Conservation (phyloP, 176 grass and related monocot species). For the Oryza meyeriana region DNA sequence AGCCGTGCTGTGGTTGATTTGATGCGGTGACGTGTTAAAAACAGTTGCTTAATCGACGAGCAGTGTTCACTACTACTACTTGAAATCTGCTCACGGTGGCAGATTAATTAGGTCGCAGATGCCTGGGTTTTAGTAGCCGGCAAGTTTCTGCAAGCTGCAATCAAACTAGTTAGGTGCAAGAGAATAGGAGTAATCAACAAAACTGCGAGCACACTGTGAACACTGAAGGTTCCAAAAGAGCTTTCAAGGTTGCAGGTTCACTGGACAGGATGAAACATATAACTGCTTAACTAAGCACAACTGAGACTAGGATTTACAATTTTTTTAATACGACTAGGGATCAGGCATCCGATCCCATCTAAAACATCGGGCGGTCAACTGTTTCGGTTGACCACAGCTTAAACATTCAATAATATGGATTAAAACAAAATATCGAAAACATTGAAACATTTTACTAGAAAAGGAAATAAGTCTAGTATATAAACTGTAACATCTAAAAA, state of each 20-base stretch:
- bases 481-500: no score
- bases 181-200: neutral
- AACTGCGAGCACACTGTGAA: neutral
- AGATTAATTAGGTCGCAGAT: neutral
- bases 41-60: neutral
- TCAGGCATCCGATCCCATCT: no score
- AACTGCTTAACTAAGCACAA: slow-evolving; percentile 2
- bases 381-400: no score
- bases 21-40: neutral
- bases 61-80: neutral
- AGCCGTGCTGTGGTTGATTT: neutral
- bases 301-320: slow-evolving; percentile 7
- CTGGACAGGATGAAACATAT: neutral
- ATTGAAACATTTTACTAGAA: no score
- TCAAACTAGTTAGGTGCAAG: neutral
- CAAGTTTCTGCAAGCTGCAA: neutral
- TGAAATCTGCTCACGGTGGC: neutral
- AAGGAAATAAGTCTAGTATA: no score
- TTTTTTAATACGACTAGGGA: neutral
- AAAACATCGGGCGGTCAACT: no score
- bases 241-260: neutral
- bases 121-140: neutral
- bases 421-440: no score
- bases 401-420: no score
- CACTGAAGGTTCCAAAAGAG: neutral